Conservation (phyloP, 768 basidiomycete genomes). For the Tulasnella sp. region DNA sequence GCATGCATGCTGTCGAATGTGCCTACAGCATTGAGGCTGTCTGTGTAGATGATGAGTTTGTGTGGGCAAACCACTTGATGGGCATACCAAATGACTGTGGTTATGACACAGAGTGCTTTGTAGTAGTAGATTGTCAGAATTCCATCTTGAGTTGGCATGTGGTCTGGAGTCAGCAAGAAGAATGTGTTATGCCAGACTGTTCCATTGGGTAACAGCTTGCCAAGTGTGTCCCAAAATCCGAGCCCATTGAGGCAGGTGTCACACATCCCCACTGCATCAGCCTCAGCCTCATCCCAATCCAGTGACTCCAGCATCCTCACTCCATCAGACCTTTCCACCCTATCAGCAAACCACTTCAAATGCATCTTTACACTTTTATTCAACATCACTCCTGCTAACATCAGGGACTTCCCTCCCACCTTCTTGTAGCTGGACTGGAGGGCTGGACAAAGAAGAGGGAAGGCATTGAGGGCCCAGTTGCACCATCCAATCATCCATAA, state of each 20-base stretch:
- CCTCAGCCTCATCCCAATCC: conserved; percentile 17
- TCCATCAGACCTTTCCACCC: conserved; percentile 22
- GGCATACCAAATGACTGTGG: too few species aligned
- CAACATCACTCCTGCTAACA: conserved; percentile 21
- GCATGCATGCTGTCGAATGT: conserved; percentile 28
- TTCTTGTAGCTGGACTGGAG: conserved; percentile 31
- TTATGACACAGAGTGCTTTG: too few species aligned
- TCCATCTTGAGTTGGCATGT: too few species aligned
- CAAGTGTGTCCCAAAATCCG: conserved; percentile 11
- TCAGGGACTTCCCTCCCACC: conserved; percentile 24
- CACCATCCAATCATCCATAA: conserved; percentile 30
- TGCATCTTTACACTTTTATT: conserved; percentile 26
- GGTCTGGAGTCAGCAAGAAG: too few species aligned
- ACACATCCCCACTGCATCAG: conserved; percentile 7
- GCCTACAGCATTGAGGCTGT: conserved; percentile 29
- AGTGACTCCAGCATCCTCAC: conserved; percentile 21
- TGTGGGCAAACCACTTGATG: background rate
- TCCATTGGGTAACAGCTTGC: too few species aligned
- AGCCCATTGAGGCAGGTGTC: conserved; percentile 4
- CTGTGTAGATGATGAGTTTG: conserved; percentile 24
- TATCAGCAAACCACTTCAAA: conserved; percentile 28
- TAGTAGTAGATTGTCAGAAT: too few species aligned
- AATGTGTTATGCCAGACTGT: too few species aligned
- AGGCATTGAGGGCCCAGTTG: conserved; percentile 36
- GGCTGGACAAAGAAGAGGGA: conserved; percentile 29